Conservation (phyloP, 495 filamentous ascomycete genomes). For the Penicillium waksmanii region DNA sequence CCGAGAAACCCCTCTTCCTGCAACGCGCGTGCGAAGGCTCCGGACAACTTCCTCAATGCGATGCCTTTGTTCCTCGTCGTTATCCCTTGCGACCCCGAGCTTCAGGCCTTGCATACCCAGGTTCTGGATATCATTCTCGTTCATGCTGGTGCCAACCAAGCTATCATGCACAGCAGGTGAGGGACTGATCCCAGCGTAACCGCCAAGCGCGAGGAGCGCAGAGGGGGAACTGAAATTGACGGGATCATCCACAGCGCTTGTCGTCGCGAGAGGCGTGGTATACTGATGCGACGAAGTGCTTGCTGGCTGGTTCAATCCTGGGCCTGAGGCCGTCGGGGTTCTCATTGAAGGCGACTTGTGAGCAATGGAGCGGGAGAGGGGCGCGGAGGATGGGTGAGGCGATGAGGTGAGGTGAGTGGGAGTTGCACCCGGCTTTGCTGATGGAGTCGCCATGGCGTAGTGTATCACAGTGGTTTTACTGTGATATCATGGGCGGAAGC, state of each 20-base stretch:
- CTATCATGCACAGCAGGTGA: slow-evolving; percentile 46
- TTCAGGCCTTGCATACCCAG: slow-evolving; percentile 48
- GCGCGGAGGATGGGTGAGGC: slow-evolving; percentile 44
- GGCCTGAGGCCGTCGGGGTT: slow-evolving; percentile 46
- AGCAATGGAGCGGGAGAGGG: slow-evolving; percentile 44
- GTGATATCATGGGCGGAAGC: background rate
- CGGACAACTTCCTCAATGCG: slow-evolving; percentile 54
- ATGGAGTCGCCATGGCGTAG: slow-evolving; percentile 48
- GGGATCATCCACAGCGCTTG: slow-evolving; percentile 42
- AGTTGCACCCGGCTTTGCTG: slow-evolving; percentile 49
- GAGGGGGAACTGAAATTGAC: slow-evolving; percentile 52
- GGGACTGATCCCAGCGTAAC: slow-evolving; percentile 48
- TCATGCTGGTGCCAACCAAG: slow-evolving; percentile 44
- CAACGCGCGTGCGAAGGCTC: slow-evolving; percentile 44
- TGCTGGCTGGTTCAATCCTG: slow-evolving; percentile 31
- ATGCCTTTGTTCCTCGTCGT: slow-evolving; percentile 56
- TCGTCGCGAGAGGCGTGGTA: slow-evolving; percentile 44
- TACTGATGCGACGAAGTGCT: slow-evolving; percentile 44
- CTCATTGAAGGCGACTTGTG: slow-evolving; percentile 51
- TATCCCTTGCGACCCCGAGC: slow-evolving; percentile 47
- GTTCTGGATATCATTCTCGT: slow-evolving; percentile 49
- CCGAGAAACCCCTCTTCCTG: slow-evolving; percentile 67
- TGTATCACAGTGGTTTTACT: background rate
- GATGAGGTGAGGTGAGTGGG: slow-evolving; percentile 52
- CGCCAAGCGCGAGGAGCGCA: slow-evolving; percentile 47